Evolutionary conservation across 441 rosid genomes (phyloP).

Genomic region (Adansonia grandidieri): DNA sequence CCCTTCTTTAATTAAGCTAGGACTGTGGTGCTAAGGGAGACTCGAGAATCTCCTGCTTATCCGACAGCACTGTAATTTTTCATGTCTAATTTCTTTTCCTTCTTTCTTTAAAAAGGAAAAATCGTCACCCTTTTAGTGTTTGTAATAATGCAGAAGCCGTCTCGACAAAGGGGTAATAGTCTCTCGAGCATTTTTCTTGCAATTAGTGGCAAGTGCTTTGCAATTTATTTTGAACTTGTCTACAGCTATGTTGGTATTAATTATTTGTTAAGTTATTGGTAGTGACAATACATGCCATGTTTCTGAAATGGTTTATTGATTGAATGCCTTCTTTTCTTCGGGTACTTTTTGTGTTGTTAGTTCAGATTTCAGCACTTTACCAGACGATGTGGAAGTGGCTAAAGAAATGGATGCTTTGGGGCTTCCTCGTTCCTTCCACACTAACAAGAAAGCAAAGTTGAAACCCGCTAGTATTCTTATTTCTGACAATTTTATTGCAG

Average conservation of each 20-base stretch:
- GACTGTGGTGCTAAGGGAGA: constrained; percentile 53
- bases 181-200: constrained; percentile 30
- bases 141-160: constrained; percentile 38
- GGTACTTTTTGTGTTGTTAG: background rate
- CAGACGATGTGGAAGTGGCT: constrained; percentile 51
- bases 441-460: constrained; percentile 62
- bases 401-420: constrained; percentile 70
- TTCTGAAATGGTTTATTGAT: background rate
- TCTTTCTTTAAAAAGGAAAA: background rate
- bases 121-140: background rate
- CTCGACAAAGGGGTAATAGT: constrained; percentile 25
- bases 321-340: constrained; percentile 5
- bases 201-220: constrained; percentile 42
- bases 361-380: constrained; percentile 37
- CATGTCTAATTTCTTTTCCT: background rate
- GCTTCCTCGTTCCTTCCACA: constrained; percentile 76
- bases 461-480: background rate
- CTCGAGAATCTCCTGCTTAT: constrained; percentile 33
- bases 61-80: constrained; percentile 41
- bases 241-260: background rate
- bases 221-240: constrained; percentile 19
- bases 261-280: background rate
- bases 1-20: constrained; percentile 45
- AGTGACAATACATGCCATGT: background rate
- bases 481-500: background rate